Evolutionary conservation across 2,329 filamentous ascomycete genomes (phyloP), one percentile per base, ranked within the genome.

Genomic region (Pestalotiopsis sp.): DNA sequence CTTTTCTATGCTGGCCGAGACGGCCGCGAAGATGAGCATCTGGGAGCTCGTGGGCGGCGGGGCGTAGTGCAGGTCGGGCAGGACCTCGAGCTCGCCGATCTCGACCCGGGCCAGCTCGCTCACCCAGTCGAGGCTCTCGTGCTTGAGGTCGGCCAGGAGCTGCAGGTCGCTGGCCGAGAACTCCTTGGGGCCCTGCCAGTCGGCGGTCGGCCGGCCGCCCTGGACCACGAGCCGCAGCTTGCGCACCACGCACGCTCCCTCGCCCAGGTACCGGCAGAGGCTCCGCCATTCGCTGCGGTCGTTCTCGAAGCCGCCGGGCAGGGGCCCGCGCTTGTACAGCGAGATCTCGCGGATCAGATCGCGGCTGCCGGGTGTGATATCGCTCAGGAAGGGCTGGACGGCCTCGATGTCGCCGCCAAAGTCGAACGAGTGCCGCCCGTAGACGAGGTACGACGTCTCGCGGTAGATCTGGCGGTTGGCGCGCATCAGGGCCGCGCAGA

Each of bases 341-440:
- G 83, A 82, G 12, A 91, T 78, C 45, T 83, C 81, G 38, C 81
- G 80, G 69, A 91, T 78, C 61, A 85, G 79, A 11, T 77, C 75
- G 41, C 86, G 82, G 2, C 85, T 84, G 20, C 76, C 72, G 1
- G 84, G 81, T 2, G 85, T 87, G 41, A 90, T 82, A 75, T 91
- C 88, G 39, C 81, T 79, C 52, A 91, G 80, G 75, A 91, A 91
- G 0, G 89, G 87, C 1, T 85, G 82, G 5, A 89, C 83, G 17
- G 89, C 87, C 77, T 91, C 89, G 71, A 91, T 81, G 77, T 88
- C 83, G 62, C 83, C 82, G 70, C 85, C 86, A 76, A 91, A 91
- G 73, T 87, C 84, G 76, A 91, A 91, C 0, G 81, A 80, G 75
- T 90, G 87, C 67, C 76, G 80, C 7, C 80, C 81, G 77, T 91